Conservation (phyloP, 2,329 filamentous ascomycete species). For the Claviceps cyperi region DNA sequence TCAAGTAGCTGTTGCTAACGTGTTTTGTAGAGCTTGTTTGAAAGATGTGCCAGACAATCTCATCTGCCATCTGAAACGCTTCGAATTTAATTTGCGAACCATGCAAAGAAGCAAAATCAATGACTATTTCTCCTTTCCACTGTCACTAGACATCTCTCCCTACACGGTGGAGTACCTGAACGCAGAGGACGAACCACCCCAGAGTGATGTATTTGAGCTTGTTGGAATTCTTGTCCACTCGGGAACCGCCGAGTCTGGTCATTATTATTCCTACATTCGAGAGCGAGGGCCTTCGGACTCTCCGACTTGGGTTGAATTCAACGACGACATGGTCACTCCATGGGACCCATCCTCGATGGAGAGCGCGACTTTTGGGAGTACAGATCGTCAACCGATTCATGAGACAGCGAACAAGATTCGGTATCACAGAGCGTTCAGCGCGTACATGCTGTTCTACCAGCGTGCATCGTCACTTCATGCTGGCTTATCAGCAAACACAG, state of each 20-base stretch:
- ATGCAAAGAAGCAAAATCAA: slow-evolving; percentile 86
- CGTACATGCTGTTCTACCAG: slow-evolving; percentile 98
- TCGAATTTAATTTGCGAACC: slow-evolving; percentile 65
- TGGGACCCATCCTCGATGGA: slow-evolving; percentile 67
- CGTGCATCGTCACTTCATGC: slow-evolving; percentile 50
- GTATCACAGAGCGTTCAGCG: slow-evolving; percentile 64
- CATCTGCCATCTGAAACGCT: slow-evolving; percentile 87
- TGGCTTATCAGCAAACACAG: background rate
- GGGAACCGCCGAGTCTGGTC: slow-evolving; percentile 83
- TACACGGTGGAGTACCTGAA: slow-evolving; percentile 83
- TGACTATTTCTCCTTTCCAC: slow-evolving; percentile 81
- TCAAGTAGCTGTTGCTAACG: slow-evolving; percentile 5
- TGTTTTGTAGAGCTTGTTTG: slow-evolving; percentile 55
- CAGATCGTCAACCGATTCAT: slow-evolving; percentile 33
- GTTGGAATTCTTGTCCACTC: slow-evolving; percentile 92
- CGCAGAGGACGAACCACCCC: slow-evolving; percentile 32
- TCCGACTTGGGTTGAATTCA: slow-evolving; percentile 75
- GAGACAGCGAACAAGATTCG: slow-evolving; percentile 26
- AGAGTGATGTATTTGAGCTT: slow-evolving; percentile 71
- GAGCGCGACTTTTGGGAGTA: slow-evolving; percentile 65
- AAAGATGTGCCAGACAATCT: slow-evolving; percentile 88
- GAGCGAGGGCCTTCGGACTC: slow-evolving; percentile 47
- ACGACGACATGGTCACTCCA: slow-evolving; percentile 66
- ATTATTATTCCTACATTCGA: slow-evolving; percentile 93
- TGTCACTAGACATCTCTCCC: slow-evolving; percentile 68